Conservation (phyloP, 164 flowering plant species). For the Buxus sempervirens region DNA sequence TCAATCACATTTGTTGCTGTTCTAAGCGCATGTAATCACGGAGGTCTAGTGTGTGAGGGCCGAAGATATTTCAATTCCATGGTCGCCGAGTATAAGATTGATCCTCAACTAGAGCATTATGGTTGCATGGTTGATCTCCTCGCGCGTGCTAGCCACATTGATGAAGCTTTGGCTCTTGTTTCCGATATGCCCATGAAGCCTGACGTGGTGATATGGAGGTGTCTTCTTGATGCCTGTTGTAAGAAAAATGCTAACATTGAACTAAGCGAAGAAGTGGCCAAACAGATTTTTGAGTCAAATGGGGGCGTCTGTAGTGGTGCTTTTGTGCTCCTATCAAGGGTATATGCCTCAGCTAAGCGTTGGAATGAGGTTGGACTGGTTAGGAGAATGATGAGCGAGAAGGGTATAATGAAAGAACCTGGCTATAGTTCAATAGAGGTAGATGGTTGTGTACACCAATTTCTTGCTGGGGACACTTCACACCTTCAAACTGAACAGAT, state of each 20-base stretch:
- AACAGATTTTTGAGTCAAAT: constrained; percentile 38
- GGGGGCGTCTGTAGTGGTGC: constrained; percentile 46
- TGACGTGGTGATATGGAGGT: constrained; percentile 78
- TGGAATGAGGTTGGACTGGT: constrained; percentile 73
- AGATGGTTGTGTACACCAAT: constrained; percentile 54
- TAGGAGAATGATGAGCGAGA: constrained; percentile 62
- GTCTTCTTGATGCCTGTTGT: constrained; percentile 71
- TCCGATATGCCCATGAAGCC: constrained; percentile 70
- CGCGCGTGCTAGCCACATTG: constrained; percentile 57
- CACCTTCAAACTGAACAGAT: constrained; percentile 53
- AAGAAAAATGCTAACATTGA: constrained; percentile 49
- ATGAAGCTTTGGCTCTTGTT: constrained; percentile 58
- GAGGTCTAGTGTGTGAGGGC: constrained; percentile 50
- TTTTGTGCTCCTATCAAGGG: constrained; percentile 67
- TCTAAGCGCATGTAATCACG: constrained; percentile 51
- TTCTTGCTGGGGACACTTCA: constrained; percentile 74
- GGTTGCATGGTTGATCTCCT: constrained; percentile 79
- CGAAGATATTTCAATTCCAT: constrained; percentile 41
- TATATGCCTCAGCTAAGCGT: constrained; percentile 59
- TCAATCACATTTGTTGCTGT: constrained; percentile 56
- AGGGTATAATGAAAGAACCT: constrained; percentile 67
- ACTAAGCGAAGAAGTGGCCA: constrained; percentile 57
- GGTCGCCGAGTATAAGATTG: constrained; percentile 43
- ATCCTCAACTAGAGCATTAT: constrained; percentile 71
- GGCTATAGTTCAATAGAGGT: constrained; percentile 72